Base-by-base conservation (phyloP, 345 rosid genomes). In the Toxicodendron radicans region DNA sequence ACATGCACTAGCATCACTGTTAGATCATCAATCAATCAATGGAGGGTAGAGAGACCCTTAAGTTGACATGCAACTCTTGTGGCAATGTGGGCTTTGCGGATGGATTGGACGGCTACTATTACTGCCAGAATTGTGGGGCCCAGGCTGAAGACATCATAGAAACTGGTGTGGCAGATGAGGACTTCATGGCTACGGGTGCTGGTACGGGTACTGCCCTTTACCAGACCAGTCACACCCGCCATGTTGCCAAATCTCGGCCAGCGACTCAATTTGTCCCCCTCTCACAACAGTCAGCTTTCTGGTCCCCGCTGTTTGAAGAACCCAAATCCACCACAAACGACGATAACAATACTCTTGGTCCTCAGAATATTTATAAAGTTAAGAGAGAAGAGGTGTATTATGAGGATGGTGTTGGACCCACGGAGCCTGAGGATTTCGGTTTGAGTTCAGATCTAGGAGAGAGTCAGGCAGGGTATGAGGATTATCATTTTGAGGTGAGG, bases 111-210 rank as follows among this genome's bases (percentile, higher is more conserved):
- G 93, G 96, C 20, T 88, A 72, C 77, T 86, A 67, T 78, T 89
- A 85, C 79, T 94, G 93, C 82, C 56, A 48, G 52, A 71, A 67
- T 9, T 94, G 98, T 66, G 66, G 77, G 20, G 54, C 82, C 43
- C 78, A 71, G 72, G 91, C 79, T 10, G 84, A 86, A 0, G 85
- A 75, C 63, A 58, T 90, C 56, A 76, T 87, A 24, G 87, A 81
- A 51, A 89, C 91, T 5, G 93, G 81, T 72, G 90, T 88, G 38
- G 90, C 87, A 46, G 90, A 81, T 33, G 93, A 84, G 23, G 92
- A 87, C 76, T 78, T 87, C 58, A 46, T 81, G 66, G 90, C 81
- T 27, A 82, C 79, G n/a, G 85, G 79, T 45, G 80, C 76, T 27
- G 87, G 62, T 24, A 78, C 59, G 43, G 85, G 85, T 2, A 82